Base-by-base conservation (phyloP, 2,329 filamentous ascomycete genomes). In the Capronia americana region DNA sequence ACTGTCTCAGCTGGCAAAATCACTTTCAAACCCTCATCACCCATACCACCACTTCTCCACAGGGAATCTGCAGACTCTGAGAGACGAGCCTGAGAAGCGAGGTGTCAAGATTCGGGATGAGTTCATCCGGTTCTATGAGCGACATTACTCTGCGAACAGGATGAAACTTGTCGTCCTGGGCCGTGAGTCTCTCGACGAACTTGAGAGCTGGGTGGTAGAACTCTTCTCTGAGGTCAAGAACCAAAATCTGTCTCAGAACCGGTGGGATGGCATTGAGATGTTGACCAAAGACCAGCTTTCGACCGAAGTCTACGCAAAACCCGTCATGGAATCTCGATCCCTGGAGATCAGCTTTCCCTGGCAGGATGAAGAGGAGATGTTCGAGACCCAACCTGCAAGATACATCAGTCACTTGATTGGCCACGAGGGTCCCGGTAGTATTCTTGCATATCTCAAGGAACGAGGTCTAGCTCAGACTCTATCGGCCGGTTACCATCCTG, bases 141-240 rank as follows among this genome's bases (percentile, higher is more conserved):
- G 89, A 74, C 90, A 96, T 75, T 97, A 97, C 79, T 97, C 93
- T 1, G 92, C 93, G 65, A 97, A 97, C 75, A 86, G 89, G 46
- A 97, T 97, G 92, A 97, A 96, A 83, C 83, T 97, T 57, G 92
- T 93, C 44, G 88, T 97, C 4, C 79, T 97, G 24, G 93, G 93
- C 0, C 86, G 90, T 58, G 93, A 97, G 77, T 84, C 88, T 5
- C 82, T 97, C 65, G 92, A 97, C 73, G 87, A 92, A 20, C 82
- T 97, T 63, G 90, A 97, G 77, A 82, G 85, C 62, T 97, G 93
- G 93, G 91, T 92, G 0, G 85, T 87, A 2, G 91, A 97, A 73
- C 83, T 96, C 66, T 97, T 97, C 77, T 89, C 91, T 0, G 86
- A 85, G 63, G 88, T 97, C 20, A 87, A 87, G 64, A 94, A 97